Base-by-base conservation (phyloP, 129 eudicot genomes). In the Artemisia annua region DNA sequence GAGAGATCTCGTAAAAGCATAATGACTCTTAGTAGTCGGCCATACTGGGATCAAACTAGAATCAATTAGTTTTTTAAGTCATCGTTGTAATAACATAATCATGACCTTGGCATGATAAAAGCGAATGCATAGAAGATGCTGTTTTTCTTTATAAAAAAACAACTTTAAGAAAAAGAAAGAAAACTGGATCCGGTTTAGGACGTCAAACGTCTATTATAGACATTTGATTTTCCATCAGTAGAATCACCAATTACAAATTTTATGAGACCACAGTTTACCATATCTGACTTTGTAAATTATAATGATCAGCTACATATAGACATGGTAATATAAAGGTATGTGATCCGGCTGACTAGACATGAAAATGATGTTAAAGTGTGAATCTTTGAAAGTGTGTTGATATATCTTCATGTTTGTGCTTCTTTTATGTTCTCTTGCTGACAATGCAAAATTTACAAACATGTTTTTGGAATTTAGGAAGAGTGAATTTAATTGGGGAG, bases 401-500 rank as follows among this genome's bases (percentile, higher is more conserved):
- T 71, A 19, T 48, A 10, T 48, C 5, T 28, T 26, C 61, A 69
- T 65, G 12, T 30, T n/a, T 69, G 48, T 69, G 72, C 56, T 59
- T 20, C 32, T 58, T 68, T 49, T 13, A n/a, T 69, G 44, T 54
- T 53, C 17, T 70, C 9, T 35, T 22, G 15, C 4, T 24, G 50
- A 43, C 24, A 51, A 3, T 70, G 11, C 35, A 78, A 24, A 22
- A 43, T 44, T 70, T 43, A 57, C 17, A 43, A 52, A 63, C 16
- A 52, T 71, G 52, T 71, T 53, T 5, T 55, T 71, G 48, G 61
- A 44, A 71, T 7, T 30, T 52, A 91, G 97, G 99, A 75, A 80
- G 99, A 70, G 97, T 94, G 74, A 94, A 94, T 85, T 80, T 94
- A 89, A 94, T 94, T n/a, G 99, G 99, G n/a, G 99, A 94, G 76